Evolutionary conservation across 352 stramenopile species (phyloP), one percentile per base, ranked within the genome.

Genomic region (Thalassiosira ordinaria): DNA sequence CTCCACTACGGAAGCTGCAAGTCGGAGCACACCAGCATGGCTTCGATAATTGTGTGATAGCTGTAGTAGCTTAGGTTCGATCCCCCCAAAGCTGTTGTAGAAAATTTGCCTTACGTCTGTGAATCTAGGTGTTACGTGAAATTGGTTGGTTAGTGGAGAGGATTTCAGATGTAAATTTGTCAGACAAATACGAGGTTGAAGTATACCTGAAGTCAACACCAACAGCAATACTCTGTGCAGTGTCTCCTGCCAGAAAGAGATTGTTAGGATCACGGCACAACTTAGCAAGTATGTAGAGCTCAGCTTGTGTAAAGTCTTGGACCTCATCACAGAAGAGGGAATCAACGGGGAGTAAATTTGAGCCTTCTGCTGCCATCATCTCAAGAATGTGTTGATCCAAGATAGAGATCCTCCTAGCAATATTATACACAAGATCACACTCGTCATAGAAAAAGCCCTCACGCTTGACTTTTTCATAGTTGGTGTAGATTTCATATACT

Each of bases 1-100:
- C 52, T 84, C 77, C 1, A 88, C 74, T 20, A 91, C 67, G 53
- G 29, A 73, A 27, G 77, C 80, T 41, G 85, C 81, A 31, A 91
- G 52, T 26, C 62, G 67, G 9, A 91, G 67, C 4, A 91, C 61
- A 24, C 82, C 78, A n/a, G 64, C 26, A 62, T 89, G 81, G 13
- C 65, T 80, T n/a, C 85, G 60, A 55, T 88, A 89, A 44, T 91
- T 90, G 46, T 89, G 76, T 18, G 82, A 70, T 1, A 86, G 75
- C 31, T 84, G 72, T 18, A 80, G 71, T 57, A 84, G 46, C 33
- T 71, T 33, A 0, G 80, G 80, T 37, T 82, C 61, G 22, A 70
- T 63, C 8, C 74, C 72, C 18, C 71, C 65, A 70, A 87, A 82
- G 16, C 59, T 9, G 26, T 84, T 63, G 53, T 63, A 88, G 53